A percentile compares a stretch with the other conserved stretches of the same genome.
Evolutionary conservation across 2,329 filamentous ascomycete genomes (phyloP).

Genomic region (Zasmidium cellare): DNA sequence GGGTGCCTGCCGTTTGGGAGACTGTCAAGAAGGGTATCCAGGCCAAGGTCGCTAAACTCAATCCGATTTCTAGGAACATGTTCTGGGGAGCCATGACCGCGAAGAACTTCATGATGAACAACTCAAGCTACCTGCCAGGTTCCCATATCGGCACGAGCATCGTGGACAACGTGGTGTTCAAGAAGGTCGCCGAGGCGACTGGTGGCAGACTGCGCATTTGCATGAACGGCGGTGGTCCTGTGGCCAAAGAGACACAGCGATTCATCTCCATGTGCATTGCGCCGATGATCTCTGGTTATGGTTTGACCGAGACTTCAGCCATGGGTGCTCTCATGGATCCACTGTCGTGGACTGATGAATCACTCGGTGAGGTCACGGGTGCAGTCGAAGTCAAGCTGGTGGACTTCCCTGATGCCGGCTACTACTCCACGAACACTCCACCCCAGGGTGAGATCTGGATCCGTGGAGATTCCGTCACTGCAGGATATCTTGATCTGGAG

Average conservation of each 20-base stretch:
- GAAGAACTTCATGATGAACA: slow-evolving; percentile 60
- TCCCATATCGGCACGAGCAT: slow-evolving; percentile 58
- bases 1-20: slow-evolving; percentile 96
- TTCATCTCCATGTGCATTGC: slow-evolving; percentile 92
- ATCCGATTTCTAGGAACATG: slow-evolving; percentile 69
- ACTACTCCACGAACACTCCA: slow-evolving; percentile 70
- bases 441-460: slow-evolving; percentile 94
- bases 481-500: slow-evolving; percentile 80
- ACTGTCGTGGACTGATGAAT: slow-evolving; percentile 74
- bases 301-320: slow-evolving; percentile 79
- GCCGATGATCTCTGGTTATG: slow-evolving; percentile 93
- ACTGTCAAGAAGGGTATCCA: slow-evolving; percentile 94
- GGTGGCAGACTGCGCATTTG: slow-evolving; percentile 85
- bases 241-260: slow-evolving; percentile 81
- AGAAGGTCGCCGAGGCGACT: slow-evolving; percentile 85
- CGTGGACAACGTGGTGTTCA: slow-evolving; percentile 83
- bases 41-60: slow-evolving; percentile 70
- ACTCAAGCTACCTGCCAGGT: slow-evolving; percentile 50
- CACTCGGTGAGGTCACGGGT: slow-evolving; percentile 76
- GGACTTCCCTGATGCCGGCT: slow-evolving; percentile 84
- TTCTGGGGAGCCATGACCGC: slow-evolving; percentile 70
- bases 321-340: slow-evolving; percentile 83
- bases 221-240: slow-evolving; percentile 91
- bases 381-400: slow-evolving; percentile 89
- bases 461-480: slow-evolving; percentile 72